Evolutionary conservation across 2,329 filamentous ascomycete species (phyloP), one percentile per base, ranked within the genome.

Genomic region (Phymatotrichopsis omnivora): DNA sequence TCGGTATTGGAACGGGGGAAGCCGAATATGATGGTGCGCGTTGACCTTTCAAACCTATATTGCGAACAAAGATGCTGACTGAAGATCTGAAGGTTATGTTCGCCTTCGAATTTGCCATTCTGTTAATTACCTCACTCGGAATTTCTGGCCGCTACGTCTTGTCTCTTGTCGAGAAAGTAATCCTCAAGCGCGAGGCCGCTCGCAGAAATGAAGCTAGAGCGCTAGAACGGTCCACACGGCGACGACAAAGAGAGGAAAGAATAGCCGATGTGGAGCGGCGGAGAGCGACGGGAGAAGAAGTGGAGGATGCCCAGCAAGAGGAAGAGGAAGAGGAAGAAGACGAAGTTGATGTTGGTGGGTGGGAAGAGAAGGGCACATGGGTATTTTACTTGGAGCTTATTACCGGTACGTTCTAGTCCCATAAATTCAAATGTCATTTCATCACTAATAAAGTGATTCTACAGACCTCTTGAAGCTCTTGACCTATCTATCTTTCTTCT

Each of bases 361-460:
- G 91, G 91, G 86, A 95, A 60, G 79, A 85, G 50, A 98, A 96
- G 68, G 85, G 91, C 28, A 82, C 91, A 57, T 96, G 83, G 75
- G 72, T 95, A 11, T 78, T 98, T 56, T 86, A 80, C 60, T 70
- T 96, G 47, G 89, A 98, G 62, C 74, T 98, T 14, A 63, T 82
- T 32, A 85, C 82, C 37, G 82, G 82, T 85, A 69, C 64, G 75
- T 58, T 20, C 5, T 49, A 27, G 7, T 20, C 29, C 14, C 32
- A 7, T n/a, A 27, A 8, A 23, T 10, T 12, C 1, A 35, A 14
- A 5, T 11, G 7, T 12, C 11, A 22, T 7, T 28, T 4, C n/a
- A 12, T 16, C 45, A 30, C 42, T 51, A 45, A 53, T 41, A 38
- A 28, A 33, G 16, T 16, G 30, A 14, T 17, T 32, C 16, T 34